A percentile compares a stretch with the other conserved stretches of the same genome.
Conservation (phyloP, 179 eudicot genomes). For the Camellia oleifera region DNA sequence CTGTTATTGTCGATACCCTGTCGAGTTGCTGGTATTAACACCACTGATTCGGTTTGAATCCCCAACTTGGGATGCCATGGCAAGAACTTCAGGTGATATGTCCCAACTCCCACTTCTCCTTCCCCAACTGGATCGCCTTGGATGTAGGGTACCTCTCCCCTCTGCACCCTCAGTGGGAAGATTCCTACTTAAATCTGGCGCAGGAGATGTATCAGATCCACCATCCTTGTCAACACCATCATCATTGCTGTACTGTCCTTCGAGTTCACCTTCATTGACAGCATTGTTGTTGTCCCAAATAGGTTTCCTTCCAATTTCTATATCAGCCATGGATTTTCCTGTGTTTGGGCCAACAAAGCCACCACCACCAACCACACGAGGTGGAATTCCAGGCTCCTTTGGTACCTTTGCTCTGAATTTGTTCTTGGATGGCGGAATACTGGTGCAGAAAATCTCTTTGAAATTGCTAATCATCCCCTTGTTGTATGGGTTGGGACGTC, state of each 20-base stretch:
- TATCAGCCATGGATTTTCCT: slow-evolving; percentile 19
- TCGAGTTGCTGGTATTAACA: slow-evolving; percentile 13
- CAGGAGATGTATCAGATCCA: slow-evolving; percentile 23
- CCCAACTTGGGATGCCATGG: slow-evolving; percentile 29
- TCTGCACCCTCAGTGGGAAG: slow-evolving; percentile 17
- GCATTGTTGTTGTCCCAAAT: slow-evolving; percentile 50
- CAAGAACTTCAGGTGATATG: slow-evolving; percentile 26
- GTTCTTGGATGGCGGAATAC: slow-evolving; percentile 62
- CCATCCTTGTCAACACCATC: slow-evolving; percentile 31
- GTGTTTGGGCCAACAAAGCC: slow-evolving; percentile 12
- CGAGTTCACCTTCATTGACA: background rate
- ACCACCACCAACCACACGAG: slow-evolving; percentile 17
- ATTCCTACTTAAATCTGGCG: slow-evolving; percentile 20
- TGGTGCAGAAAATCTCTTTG: slow-evolving; percentile 60
- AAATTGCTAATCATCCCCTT: slow-evolving; percentile 57
- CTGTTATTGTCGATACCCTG: slow-evolving; percentile 11
- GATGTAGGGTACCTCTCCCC: slow-evolving; percentile 14
- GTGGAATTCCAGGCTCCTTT: slow-evolving; percentile 28
- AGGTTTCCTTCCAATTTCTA: slow-evolving; percentile 40
- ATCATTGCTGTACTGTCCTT: slow-evolving; percentile 15
- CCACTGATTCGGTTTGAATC: slow-evolving; percentile 27
- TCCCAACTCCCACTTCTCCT: slow-evolving; percentile 37
- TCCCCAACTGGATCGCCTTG: slow-evolving; percentile 32
- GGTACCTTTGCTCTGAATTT: slow-evolving; percentile 61
- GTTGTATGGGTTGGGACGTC: slow-evolving; percentile 64